Base-by-base conservation (phyloP, 2,329 filamentous ascomycete species). In the Alternaria viburni region DNA sequence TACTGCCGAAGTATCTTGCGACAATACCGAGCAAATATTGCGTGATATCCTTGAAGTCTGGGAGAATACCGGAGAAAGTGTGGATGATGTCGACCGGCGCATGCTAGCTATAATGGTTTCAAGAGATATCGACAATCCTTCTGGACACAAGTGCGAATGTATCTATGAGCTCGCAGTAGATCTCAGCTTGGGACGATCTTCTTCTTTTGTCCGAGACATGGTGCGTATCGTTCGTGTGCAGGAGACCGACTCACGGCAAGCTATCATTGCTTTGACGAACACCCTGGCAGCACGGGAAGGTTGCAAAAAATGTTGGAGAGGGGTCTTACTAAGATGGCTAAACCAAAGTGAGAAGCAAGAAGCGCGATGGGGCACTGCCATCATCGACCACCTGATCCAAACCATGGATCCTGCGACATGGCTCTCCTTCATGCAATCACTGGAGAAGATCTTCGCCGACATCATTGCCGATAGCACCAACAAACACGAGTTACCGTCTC, bases 341-440 rank as follows among this genome's bases (percentile, higher is more conserved):
- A 51, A 58, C 15, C 36, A 67, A 62, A 63, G 67, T 57, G 45
- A 47, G 59, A 44, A 59, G 17, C 3, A 45, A 44, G 36, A 15
- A 21, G 49, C 26, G 19, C 23, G 7, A 41, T 17, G 17, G 21
- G 19, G 46, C 36, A 44, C 23, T 23, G 50, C 55, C 19, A n/a
- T 68, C 3, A 9, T 74, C 4, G 66, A 74, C 0, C 64, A 71
- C 51, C 57, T 65, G 0, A 21, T 74, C 8, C 55, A 65, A 5
- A 58, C 69, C 9, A 69, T 76, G 62, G 69, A 63, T 26, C 55
- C 62, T 6, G 52, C 49, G 8, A 67, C 69, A 28, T 78, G 74
- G 74, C 26, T 69, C 5, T 55, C 61, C 13, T 75, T 72, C 55
- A 68, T 76, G 50, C 41, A 57, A 6, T 52, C 69, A 7, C 57